Evolutionary conservation across 805 yeast genomes (phyloP).

Genomic region (Candida schatavii): DNA sequence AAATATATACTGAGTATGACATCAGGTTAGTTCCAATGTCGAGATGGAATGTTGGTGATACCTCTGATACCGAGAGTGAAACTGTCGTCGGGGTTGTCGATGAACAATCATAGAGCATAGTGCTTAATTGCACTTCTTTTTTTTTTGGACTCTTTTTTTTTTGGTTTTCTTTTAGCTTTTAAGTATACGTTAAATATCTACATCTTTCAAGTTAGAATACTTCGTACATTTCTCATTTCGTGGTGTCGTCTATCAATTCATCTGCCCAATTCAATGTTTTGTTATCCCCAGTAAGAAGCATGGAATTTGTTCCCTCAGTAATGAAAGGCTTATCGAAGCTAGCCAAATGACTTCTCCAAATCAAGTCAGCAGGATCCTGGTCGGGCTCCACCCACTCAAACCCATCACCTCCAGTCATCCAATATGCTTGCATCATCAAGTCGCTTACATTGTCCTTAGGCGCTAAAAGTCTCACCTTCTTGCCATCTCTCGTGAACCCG

Average conservation of each 20-base stretch:
- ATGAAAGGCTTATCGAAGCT: conserved; percentile 18
- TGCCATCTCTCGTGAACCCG: conserved; percentile 35
- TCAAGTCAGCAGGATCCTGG: conserved; percentile 76
- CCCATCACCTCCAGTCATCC: conserved; percentile 85
- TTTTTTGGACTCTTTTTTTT: background rate
- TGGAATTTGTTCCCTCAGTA: conserved; percentile 11
- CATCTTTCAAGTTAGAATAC: no score
- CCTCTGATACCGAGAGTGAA: background rate
- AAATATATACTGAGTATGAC: conserved; percentile 36
- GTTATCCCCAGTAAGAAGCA: background rate
- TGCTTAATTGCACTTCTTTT: no score
- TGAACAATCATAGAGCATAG: background rate
- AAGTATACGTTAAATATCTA: background rate
- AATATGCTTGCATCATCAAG: conserved; percentile 69
- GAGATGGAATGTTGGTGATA: background rate
- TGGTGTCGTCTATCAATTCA: conserved; percentile 25
- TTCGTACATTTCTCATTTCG: conserved; percentile 9
- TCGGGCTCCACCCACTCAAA: conserved; percentile 91
- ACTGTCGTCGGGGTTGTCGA: background rate
- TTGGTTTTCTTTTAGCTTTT: background rate
- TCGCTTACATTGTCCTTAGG: conserved; percentile 61
- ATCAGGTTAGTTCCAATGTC: conserved; percentile 33
- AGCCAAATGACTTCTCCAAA: conserved; percentile 35
- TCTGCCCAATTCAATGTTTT: conserved; percentile 39
- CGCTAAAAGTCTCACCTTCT: conserved; percentile 37